Conservation (phyloP, 768 basidiomycete genomes). For the Asterophora parasitica region DNA sequence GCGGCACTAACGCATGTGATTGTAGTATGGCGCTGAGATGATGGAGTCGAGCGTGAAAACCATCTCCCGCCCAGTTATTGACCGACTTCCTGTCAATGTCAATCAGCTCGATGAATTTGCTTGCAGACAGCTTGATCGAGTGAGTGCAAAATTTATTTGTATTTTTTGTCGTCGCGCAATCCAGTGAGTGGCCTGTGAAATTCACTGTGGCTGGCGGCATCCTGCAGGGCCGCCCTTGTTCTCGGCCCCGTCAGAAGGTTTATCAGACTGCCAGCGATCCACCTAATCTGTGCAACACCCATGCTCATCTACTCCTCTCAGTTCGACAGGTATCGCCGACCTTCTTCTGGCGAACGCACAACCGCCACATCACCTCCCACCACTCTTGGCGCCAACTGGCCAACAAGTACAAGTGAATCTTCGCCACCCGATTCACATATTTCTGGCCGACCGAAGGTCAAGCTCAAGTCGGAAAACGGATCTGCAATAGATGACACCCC, state of each 20-base stretch:
- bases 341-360: slow-evolving; percentile 26
- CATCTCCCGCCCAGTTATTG: slow-evolving; percentile 77
- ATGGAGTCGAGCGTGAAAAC: slow-evolving; percentile 80
- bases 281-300: neutral
- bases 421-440: slow-evolving; percentile 9
- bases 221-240: neutral
- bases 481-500: slow-evolving; percentile 12
- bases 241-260: neutral
- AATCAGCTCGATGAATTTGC: slow-evolving; percentile 83
- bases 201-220: neutral
- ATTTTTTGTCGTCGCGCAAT: neutral
- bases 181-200: neutral
- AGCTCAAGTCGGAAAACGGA: slow-evolving; percentile 19
- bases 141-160: slow-evolving; percentile 32
- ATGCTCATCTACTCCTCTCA: slow-evolving; percentile 16
- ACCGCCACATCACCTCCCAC: slow-evolving; percentile 11
- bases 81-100: slow-evolving; percentile 69
- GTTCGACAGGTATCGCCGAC: slow-evolving; percentile 48
- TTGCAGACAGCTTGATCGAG: slow-evolving; percentile 80
- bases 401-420: slow-evolving; percentile 8
- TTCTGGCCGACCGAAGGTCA: slow-evolving; percentile 21
- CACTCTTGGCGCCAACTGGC: slow-evolving; percentile 8
- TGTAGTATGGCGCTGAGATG: slow-evolving; percentile 82
- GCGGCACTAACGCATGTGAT: slow-evolving; percentile 18
- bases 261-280: neutral